Evolutionary conservation across 495 filamentous ascomycete genomes (phyloP), one percentile per base, ranked within the genome.

Genomic region (Aspergillus bridgeri): DNA sequence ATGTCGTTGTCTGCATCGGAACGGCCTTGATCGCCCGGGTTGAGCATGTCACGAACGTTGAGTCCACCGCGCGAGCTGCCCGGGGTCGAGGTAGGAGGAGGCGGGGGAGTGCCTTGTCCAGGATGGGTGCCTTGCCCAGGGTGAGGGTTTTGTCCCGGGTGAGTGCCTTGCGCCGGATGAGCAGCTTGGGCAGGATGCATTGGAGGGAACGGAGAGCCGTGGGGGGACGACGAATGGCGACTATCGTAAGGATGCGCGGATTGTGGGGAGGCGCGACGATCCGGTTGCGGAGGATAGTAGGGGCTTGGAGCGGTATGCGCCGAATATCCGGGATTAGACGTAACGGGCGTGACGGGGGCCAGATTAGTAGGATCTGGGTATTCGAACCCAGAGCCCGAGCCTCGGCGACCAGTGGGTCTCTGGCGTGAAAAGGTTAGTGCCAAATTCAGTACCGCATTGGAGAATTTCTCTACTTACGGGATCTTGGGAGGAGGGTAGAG

Each of bases 341-440:
- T 71, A 13, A 73, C 72, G 49, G 80, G 80, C 19, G 79, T 82
- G 29, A 80, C 77, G 18, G 80, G 79, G 20, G 78, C 79, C 24
- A 83, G 69, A 58, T 79, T 78, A 42, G 78, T 80, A 11, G 80
- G 80, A 63, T 83, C 80, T 25, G 79, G 80, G 54, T 83, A 82
- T 54, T 81, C 77, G 61, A 72, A 82, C 17, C 73, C 77, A 53
- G 74, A 73, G 24, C 70, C 72, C 6, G 79, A 80, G 55, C 77
- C 75, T 53, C 78, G 77, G 45, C 79, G 76, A 52, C 70, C 74
- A 53, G 60, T 63, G 50, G 68, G 73, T 69, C 79, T 73, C 75
- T 79, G 63, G 57, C 54, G 46, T 1, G 51, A 56, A 51, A 62
- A 51, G 43, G 51, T 56, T 46, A 58, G 25, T 3, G 6, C 5